Evolutionary conservation across 78 protist species (phyloP).

Genomic region (Dictyostelium intermedium): DNA sequence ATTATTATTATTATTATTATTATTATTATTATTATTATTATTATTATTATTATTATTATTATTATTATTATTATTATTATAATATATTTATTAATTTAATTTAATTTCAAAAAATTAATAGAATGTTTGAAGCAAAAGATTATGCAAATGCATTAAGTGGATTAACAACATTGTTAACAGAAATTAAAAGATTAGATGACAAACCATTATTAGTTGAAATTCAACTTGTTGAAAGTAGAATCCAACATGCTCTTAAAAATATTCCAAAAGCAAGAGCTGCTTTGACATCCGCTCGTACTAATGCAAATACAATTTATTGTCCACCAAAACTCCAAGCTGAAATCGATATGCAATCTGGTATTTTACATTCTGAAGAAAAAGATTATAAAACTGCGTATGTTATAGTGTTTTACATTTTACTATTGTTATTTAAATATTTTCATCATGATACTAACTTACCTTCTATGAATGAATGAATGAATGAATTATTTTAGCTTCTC

Average conservation of each 20-base stretch:
- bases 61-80: no score
- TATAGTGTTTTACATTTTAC: no score
- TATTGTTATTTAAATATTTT: no score
- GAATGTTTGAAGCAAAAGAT: conserved; percentile 79
- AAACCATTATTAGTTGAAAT: conserved; percentile 97
- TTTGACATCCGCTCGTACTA: conserved; percentile 94
- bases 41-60: no score
- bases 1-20: no score
- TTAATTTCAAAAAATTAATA: background rate
- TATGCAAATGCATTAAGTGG: conserved; percentile 85
- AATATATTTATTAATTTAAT: no score
- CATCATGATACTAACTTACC: no score
- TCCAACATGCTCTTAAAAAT: conserved; percentile 91
- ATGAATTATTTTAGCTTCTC: conserved; percentile 82
- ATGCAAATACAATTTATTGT: conserved; percentile 97
- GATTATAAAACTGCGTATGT: conserved; percentile 97
- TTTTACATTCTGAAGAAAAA: conserved; percentile 96
- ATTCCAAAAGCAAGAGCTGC: conserved; percentile 88
- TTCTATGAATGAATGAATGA: no score
- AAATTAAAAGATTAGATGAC: conserved; percentile 98
- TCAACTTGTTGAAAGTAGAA: conserved; percentile 91
- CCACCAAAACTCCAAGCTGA: conserved; percentile 96
- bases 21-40: no score
- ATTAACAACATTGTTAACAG: conserved; percentile 84
- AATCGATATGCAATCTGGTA: conserved; percentile 95